These are phyloP conservation scores for Ustilago lituana DNA, from an alignment of 1,284 basidiomycete species.

Conservation along the genomic window DNA sequence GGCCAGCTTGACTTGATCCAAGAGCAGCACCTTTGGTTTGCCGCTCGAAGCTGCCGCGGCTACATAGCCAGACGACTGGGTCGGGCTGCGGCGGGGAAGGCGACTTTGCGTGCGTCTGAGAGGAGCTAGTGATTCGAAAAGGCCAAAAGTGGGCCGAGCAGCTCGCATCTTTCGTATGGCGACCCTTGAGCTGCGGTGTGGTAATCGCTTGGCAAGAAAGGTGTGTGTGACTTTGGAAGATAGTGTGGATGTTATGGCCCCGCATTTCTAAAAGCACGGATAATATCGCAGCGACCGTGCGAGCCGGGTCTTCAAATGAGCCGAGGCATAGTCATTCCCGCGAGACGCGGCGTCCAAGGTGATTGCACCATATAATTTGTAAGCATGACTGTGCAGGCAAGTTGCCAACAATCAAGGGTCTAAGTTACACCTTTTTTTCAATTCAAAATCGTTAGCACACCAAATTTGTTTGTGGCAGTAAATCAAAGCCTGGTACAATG, in stretches of 20 bases:
- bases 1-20: slow-evolving; percentile 57
- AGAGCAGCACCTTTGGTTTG: slow-evolving; percentile 54
- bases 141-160: neutral
- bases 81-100: neutral
- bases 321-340: neutral
- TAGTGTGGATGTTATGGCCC: too few relatives aligned
- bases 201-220: too few relatives aligned
- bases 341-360: slow-evolving; percentile 1
- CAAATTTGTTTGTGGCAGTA: too few relatives aligned
- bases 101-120: neutral
- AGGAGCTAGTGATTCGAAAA: neutral
- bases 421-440: too few relatives aligned
- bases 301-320: too few relatives aligned
- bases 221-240: neutral
- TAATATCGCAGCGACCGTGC: slow-evolving; percentile 1
- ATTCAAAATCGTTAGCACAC: too few relatives aligned
- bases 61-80: slow-evolving; percentile 8
- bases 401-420: too few relatives aligned
- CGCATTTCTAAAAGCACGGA: too few relatives aligned
- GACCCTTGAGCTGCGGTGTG: neutral
- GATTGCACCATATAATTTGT: slow-evolving; percentile 22
- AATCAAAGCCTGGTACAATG: too few relatives aligned
- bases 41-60: neutral
- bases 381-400: too few relatives aligned
- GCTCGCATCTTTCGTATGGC: slow-evolving; percentile 2